Evolutionary conservation across 164 flowering plant genomes (phyloP).

Genomic region (Sextonia rubra): DNA sequence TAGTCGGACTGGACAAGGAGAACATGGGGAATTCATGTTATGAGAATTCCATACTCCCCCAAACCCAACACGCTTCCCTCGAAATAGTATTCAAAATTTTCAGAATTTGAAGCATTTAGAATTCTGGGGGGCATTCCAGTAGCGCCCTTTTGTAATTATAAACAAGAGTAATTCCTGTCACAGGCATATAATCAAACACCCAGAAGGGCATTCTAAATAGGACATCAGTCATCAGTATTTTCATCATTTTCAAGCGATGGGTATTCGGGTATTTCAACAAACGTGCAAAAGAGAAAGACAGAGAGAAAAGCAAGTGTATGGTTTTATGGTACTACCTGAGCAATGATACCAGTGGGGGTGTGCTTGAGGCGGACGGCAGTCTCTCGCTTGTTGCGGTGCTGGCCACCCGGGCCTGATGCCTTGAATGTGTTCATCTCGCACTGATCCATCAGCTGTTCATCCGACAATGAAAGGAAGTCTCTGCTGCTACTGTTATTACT

Average conservation of each 20-base stretch:
- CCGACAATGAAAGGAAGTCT: constrained; percentile 44
- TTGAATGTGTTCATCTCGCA: constrained; percentile 82
- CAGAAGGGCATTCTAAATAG: no score
- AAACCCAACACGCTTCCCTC: no score
- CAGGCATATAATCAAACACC: no score
- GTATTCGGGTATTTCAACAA: neutral
- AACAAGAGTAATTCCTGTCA: no score
- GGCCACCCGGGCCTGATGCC: constrained; percentile 95
- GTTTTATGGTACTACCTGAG: constrained; percentile 41
- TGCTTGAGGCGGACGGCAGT: constrained; percentile 89
- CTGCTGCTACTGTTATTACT: neutral
- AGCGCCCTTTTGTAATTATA: no score
- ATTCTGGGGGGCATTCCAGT: no score
- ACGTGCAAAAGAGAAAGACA: neutral
- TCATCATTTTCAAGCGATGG: neutral
- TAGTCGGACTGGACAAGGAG: no score
- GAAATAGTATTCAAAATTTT: no score
- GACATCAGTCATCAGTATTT: no score
- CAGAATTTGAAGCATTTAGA: no score
- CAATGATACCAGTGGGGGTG: constrained; percentile 71
- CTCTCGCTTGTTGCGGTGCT: constrained; percentile 95
- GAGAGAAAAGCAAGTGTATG: constrained; percentile 1
- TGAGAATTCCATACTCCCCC: no score
- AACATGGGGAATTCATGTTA: no score
- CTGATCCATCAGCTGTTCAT: constrained; percentile 66